Base-by-base conservation (phyloP, 305 asterid species). In the Solanum aculeatissimum region DNA sequence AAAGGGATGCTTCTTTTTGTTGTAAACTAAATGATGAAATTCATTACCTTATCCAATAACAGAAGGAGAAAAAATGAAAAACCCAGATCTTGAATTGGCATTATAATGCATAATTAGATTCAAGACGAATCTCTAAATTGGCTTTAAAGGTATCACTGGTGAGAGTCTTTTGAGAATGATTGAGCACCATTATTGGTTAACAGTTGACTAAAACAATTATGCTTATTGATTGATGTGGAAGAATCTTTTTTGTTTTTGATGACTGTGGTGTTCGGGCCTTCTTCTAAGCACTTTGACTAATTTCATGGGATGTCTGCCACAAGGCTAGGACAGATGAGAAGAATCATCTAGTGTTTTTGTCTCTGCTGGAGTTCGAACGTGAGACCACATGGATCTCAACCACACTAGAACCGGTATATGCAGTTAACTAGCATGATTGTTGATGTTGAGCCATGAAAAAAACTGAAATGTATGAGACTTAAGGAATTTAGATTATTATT, bases 401-500 rank as follows among this genome's bases (percentile, higher is more conserved):
- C 32, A 29, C 32, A 1, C 32, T 1, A 84, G 98, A 93, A 83
- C 90, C 91, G 3, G 86, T 90, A 57, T 90, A 91, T 13, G 95
- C 88, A 1, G 91, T 94, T 88, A 92, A 68, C 87, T 94, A 84
- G 95, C 92, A 4, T 93, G 93, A 91, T 79, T 94, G 88, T 83
- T 94, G 89, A 95, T 94, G 98, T 93, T 95, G 97, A 94, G 96
- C 87, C 86, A 60, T 21, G 90, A 89, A 71, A 91, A 88, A n/a
- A 93, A 91, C 91, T 94, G 54, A 94, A 90, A 77, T 92, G 91
- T 70, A 60, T 86, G 45, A 94, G 94, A 85, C 85, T 95, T 5
- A 90, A 92, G 16, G 98, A 92, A 85, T 91, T 93, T n/a, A 98
- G 98, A 11, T 92, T 95, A 95, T 90, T 95, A 92, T 86, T 84